phyloP scores from a whole-genome alignment of 208 protist species.

The Chromosphaera perkinsii region DNA sequence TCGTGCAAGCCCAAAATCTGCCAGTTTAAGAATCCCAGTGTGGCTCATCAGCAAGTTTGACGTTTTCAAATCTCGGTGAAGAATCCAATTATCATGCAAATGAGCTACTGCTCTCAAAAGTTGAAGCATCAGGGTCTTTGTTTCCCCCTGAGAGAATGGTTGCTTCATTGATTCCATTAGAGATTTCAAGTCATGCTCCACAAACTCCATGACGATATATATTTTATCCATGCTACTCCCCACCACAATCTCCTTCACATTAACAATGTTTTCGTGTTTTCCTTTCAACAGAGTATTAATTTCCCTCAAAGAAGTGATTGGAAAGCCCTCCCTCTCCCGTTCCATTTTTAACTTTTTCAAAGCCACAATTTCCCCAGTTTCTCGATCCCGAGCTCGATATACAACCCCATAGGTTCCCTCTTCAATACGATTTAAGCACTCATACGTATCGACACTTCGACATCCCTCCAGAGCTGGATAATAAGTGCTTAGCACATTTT shows the following conservation, averaged over 20 bases:
- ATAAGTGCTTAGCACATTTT: too few relatives aligned
- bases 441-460: constrained; percentile 21
- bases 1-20: constrained; percentile 26
- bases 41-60: constrained; percentile 56
- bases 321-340: constrained; percentile 65
- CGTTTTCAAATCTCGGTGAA: constrained; percentile 55
- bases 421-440: constrained; percentile 59
- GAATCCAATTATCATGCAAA: constrained; percentile 50
- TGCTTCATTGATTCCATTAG: constrained; percentile 53
- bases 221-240: constrained; percentile 41
- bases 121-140: constrained; percentile 63
- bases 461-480: constrained; percentile 65
- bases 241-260: constrained; percentile 54
- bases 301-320: constrained; percentile 62
- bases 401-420: constrained; percentile 94
- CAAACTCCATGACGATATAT: constrained; percentile 62
- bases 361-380: constrained; percentile 26
- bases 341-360: constrained; percentile 64
- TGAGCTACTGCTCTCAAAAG: constrained; percentile 52
- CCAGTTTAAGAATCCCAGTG: constrained; percentile 32
- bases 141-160: constrained; percentile 52
- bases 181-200: constrained; percentile 49
- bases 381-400: constrained; percentile 56
- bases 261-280: constrained; percentile 52
- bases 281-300: constrained; percentile 25